phyloP scores from a whole-genome alignment of 352 stramenopile species.

The Stramenopiles sp. region DNA sequence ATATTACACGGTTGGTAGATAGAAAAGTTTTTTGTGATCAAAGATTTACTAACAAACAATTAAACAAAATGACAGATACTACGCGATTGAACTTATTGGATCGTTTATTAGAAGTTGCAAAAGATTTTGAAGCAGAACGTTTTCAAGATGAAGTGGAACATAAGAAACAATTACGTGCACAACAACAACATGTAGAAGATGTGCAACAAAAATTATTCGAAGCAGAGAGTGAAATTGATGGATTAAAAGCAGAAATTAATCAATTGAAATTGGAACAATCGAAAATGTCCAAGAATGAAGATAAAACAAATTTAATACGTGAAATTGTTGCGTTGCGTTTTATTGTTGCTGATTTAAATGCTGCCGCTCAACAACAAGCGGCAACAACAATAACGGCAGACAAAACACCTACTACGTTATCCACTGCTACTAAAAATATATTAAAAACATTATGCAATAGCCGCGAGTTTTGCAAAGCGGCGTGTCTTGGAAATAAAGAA shows the following conservation, averaged over 20 bases:
- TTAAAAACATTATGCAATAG: neutral
- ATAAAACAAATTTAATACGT: neutral
- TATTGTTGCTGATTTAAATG: neutral
- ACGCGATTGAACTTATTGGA: too few species aligned
- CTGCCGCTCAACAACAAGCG: neutral
- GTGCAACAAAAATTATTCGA: neutral
- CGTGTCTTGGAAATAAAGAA: neutral
- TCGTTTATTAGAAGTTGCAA: neutral
- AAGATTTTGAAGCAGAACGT: neutral
- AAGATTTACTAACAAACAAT: too few species aligned
- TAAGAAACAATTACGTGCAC: neutral
- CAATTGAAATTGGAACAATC: neutral
- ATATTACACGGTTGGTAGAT: too few species aligned
- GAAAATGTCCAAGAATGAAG: neutral
- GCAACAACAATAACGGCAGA: neutral
- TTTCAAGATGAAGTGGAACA: neutral
- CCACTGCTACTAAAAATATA: neutral
- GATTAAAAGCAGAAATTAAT: neutral
- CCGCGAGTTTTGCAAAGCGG: neutral
- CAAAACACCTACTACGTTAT: neutral
- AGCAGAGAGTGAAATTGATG: neutral
- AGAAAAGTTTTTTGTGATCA: too few species aligned
- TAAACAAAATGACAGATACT: too few species aligned
- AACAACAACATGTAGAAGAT: neutral
- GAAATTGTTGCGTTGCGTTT: neutral